These are phyloP conservation scores for Tetrapyrgos nigripes DNA, from an alignment of 1,284 basidiomycete genomes.

Conservation along the genomic window DNA sequence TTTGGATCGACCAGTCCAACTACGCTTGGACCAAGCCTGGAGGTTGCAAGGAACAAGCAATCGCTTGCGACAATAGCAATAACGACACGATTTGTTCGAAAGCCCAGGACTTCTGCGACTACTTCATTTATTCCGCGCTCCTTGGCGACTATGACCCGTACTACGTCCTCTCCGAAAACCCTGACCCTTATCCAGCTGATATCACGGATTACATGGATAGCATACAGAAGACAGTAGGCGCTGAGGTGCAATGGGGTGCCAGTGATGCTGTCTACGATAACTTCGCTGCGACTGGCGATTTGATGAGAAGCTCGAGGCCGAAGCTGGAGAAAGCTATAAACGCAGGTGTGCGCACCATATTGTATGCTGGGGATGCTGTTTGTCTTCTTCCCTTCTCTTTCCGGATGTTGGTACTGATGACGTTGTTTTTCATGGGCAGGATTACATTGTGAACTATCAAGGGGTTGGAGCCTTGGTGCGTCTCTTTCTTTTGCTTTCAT, in stretches of 20 bases:
- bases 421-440: slow-evolving; percentile 39
- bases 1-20: slow-evolving; percentile 47
- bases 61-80: slow-evolving; percentile 53
- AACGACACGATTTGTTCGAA: slow-evolving; percentile 54
- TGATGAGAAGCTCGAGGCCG: slow-evolving; percentile 65
- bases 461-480: slow-evolving; percentile 68
- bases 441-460: slow-evolving; percentile 64
- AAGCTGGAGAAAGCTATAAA: slow-evolving; percentile 65
- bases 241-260: slow-evolving; percentile 52
- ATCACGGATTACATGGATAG: no score
- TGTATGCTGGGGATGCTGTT: slow-evolving; percentile 65
- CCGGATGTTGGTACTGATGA: slow-evolving; percentile 4
- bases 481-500: no score
- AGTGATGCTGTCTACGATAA: slow-evolving; percentile 57
- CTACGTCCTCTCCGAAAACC: slow-evolving; percentile 54
- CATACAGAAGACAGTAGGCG: slow-evolving; percentile 53
- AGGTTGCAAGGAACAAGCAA: slow-evolving; percentile 61
- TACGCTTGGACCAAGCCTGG: slow-evolving; percentile 49
- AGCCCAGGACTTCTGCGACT: slow-evolving; percentile 64
- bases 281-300: slow-evolving; percentile 65
- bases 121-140: slow-evolving; percentile 54
- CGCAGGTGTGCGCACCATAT: slow-evolving; percentile 54
- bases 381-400: slow-evolving; percentile 16
- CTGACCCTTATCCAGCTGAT: slow-evolving; percentile 42
- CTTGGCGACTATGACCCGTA: slow-evolving; percentile 58